Base-by-base conservation (phyloP, 345 rosid species). In the Eucalyptus rudis region DNA sequence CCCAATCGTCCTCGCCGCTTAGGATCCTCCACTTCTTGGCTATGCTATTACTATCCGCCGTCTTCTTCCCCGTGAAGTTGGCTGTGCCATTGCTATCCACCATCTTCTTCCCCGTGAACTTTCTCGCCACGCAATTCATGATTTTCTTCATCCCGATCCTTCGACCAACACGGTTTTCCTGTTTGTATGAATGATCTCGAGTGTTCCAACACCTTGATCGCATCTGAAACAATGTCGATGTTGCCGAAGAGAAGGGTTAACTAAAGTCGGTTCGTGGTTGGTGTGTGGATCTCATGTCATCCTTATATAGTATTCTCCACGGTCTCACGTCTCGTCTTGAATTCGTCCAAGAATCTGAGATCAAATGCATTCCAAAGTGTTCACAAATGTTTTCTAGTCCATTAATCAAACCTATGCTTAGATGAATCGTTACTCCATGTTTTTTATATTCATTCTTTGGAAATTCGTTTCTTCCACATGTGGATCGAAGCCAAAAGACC, bases 1-100 rank as follows among this genome's bases (percentile, higher is more conserved):
- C 92, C 99, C 99, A 97, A 45, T 92, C 71, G 54, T 91, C 89
- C 88, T 92, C 91, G 27, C 99, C 99, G 56, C 97, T 96, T 36
- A 96, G 92, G 52, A 90, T 86, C 91, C 93, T 92, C 99, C 98
- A 96, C 93, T 87, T 93, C 90, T 90, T 93, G 3, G 94, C 94
- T 13, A 93, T 89, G 45, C 64, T 87, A 40, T 4, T 25, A 2
- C 58, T 20, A 2, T 86, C 88, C 76, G 1, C 89, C 87, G 88
- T 64, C 58, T 85, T 91, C 88, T 91, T 91, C 81, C 89, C 89
- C 80, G 91, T 87, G n/a, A 91, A 90, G 88, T 90, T 93, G 3
- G 94, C 94, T 7, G 92, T 90, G 49, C 64, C 87, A 40, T 56
- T 24, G 24, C 24, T 7, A 22, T 86, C 88, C 76, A 4, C 89